A percentile compares a stretch with the other conserved stretches of the same genome.
Conservation (phyloP, 768 basidiomycete genomes). For the Gloeophyllum trabeum region DNA sequence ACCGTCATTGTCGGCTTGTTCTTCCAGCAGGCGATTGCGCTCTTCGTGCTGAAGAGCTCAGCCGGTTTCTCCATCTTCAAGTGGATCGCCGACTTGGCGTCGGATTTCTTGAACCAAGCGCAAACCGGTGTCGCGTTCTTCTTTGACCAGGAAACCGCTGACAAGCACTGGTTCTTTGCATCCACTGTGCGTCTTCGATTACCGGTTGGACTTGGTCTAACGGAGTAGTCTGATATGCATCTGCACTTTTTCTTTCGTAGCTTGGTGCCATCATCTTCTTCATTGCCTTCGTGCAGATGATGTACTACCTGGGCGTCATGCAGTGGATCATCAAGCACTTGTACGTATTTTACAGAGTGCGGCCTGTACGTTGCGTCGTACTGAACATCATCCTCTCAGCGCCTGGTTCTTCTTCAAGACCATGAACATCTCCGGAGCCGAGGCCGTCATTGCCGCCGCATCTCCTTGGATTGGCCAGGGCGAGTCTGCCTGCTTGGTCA, state of each 20-base stretch:
- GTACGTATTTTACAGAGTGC: too few species aligned
- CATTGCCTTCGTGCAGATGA: conserved; percentile 85
- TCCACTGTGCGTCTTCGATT: conserved; percentile 40
- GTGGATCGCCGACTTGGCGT: conserved; percentile 71
- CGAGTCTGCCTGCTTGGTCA: conserved; percentile 79
- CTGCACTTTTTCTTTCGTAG: conserved; percentile 23
- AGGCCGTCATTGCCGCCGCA: conserved; percentile 85
- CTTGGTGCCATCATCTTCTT: conserved; percentile 85
- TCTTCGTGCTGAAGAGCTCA: conserved; percentile 79
- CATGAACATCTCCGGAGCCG: conserved; percentile 88
- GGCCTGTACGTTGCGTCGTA: too few species aligned
- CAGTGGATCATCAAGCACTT: conserved; percentile 88
- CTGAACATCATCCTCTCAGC: too few species aligned
- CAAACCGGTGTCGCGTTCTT: conserved; percentile 71
- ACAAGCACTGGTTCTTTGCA: conserved; percentile 78
- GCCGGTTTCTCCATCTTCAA: conserved; percentile 80
- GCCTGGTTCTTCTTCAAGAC: conserved; percentile 93
- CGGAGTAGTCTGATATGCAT: conserved; percentile 2
- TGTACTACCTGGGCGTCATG: conserved; percentile 76
- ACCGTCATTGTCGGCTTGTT: conserved; percentile 85
- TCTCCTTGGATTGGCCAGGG: conserved; percentile 93
- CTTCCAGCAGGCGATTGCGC: conserved; percentile 74
- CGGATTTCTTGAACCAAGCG: conserved; percentile 67
- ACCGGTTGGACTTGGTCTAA: conserved; percentile 2
- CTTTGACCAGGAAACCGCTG: conserved; percentile 55